These are phyloP conservation scores for Mycena latifolia DNA, from an alignment of 768 basidiomycete genomes.

Conservation along the genomic window DNA sequence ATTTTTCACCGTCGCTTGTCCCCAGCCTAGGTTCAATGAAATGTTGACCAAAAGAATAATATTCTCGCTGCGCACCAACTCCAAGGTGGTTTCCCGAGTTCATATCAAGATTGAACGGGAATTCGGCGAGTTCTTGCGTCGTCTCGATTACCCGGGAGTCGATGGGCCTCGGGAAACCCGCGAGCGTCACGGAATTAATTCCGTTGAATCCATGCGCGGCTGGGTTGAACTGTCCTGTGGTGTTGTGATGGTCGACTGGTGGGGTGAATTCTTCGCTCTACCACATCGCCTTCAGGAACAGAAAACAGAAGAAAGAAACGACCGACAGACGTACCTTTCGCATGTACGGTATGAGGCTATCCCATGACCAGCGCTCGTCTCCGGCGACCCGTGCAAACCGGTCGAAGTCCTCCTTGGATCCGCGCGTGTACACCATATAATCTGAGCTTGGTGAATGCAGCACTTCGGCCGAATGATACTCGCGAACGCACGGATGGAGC, in stretches of 20 bases:
- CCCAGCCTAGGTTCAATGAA: conserved; percentile 29
- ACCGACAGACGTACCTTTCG: conserved; percentile 28
- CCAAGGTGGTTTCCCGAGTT: conserved; percentile 30
- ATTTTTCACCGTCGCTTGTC: background rate
- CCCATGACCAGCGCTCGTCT: conserved; percentile 40
- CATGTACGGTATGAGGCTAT: conserved; percentile 36
- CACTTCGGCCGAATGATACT: background rate
- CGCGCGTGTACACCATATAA: conserved; percentile 36
- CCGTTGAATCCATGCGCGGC: conserved; percentile 42
- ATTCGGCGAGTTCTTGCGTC: conserved; percentile 35
- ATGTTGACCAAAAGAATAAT: no score
- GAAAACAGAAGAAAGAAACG: no score
- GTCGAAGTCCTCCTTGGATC: conserved; percentile 36
- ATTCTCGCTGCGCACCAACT: conserved; percentile 32
- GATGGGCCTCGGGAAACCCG: conserved; percentile 35
- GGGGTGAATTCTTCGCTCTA: no score
- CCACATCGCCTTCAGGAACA: no score
- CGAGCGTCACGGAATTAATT: conserved; percentile 36
- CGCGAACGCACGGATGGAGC: conserved; percentile 42
- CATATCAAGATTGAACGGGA: conserved; percentile 35
- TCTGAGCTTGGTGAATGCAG: no score
- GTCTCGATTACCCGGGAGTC: conserved; percentile 41
- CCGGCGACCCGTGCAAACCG: conserved; percentile 33
- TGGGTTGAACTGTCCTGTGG: conserved; percentile 41
- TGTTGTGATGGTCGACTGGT: conserved; percentile 44